Percentiles rank a stretch among this genome's conserved stretches.
Conservation (phyloP, 1,284 basidiomycete species). For the Ganoderma sinense region DNA sequence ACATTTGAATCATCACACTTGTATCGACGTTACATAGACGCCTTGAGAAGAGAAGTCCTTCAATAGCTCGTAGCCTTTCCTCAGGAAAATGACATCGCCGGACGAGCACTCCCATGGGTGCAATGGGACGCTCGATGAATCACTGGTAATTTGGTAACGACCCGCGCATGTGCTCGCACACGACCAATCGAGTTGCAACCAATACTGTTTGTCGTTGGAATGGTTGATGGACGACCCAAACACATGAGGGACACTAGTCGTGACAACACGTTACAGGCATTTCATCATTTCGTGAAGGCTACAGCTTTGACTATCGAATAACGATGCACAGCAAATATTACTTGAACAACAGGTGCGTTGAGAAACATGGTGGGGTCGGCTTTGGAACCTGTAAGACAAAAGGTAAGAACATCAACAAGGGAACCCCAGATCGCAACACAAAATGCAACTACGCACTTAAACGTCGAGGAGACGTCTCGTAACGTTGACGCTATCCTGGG, state of each 20-base stretch:
- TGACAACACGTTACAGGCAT: constrained; percentile 1
- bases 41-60: too few relatives aligned
- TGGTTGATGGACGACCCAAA: not conserved
- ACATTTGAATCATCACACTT: too few relatives aligned
- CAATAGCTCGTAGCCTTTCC: too few relatives aligned
- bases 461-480: constrained; percentile 27
- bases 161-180: too few relatives aligned
- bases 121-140: too few relatives aligned
- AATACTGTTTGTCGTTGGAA: not conserved
- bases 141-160: too few relatives aligned
- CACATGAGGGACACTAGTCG: not conserved
- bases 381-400: constrained; percentile 11
- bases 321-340: constrained; percentile 27
- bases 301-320: constrained; percentile 20
- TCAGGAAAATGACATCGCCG: too few relatives aligned
- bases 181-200: too few relatives aligned
- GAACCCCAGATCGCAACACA: too few relatives aligned
- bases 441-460: constrained; percentile 16
- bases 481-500: constrained; percentile 18
- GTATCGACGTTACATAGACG: too few relatives aligned
- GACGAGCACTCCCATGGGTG: too few relatives aligned
- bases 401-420: not conserved
- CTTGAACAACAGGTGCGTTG: constrained; percentile 20
- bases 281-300: constrained; percentile 4
- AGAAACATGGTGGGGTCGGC: constrained; percentile 21